Base-by-base conservation (phyloP, 441 rosid species). In the Eruca vesicaria region DNA sequence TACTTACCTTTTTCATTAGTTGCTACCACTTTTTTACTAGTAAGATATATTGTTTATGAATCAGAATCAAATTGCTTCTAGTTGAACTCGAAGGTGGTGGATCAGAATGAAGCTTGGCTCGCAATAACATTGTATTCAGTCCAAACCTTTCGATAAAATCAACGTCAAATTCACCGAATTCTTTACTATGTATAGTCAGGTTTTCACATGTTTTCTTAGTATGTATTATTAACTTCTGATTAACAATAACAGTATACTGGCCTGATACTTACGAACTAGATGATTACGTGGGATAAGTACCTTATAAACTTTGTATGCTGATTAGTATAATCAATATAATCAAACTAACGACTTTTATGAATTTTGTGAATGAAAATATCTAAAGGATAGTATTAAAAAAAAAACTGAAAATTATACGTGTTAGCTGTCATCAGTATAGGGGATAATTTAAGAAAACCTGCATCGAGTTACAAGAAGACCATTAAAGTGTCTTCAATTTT, bases 91-190 rank as follows among this genome's bases (percentile, higher is more conserved):
- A 90, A 87, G 83, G 92, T 88, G 56, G 95, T 92, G 73, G 97
- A 94, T 80, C 93, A 89, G 50, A 90, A 91, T 86, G 21, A 91
- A 90, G 84, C 95, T 87, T 68, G 95, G 98, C 26, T 90, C 94
- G 90, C 93, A 91, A 86, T 95, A 94, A n/a, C n/a, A n/a, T n/a
- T n/a, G n/a, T n/a, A n/a, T n/a, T n/a, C n/a, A n/a, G n/a, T n/a
- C n/a, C n/a, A n/a, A n/a, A n/a, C n/a, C n/a, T n/a, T n/a, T n/a
- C n/a, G n/a, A n/a, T n/a, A 61, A 19, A 29, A 14, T 45, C 29
- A 26, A 26, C 29, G 29, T 26, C 3, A 26, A n/a, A n/a, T n/a
- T n/a, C n/a, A n/a, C n/a, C n/a, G n/a, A n/a, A n/a, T n/a, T n/a
- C n/a, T n/a, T n/a, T n/a, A n/a, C n/a, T n/a, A n/a, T n/a, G n/a